These are phyloP conservation scores for Fusarium staphyleae DNA, from an alignment of 2,329 filamentous ascomycete species.

Conservation along the genomic window DNA sequence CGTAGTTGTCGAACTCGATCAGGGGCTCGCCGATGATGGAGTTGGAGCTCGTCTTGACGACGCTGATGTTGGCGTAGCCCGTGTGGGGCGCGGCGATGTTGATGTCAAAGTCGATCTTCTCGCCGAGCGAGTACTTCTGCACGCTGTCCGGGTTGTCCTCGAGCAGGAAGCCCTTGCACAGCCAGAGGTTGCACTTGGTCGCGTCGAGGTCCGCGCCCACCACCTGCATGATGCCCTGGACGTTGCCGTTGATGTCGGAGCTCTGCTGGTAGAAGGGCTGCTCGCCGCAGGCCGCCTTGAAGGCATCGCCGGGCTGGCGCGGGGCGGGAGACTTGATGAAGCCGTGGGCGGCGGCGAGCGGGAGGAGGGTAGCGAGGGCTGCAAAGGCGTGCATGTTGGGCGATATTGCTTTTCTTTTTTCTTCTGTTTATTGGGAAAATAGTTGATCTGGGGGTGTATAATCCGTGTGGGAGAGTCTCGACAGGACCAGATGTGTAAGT, in stretches of 20 bases:
- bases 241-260: conserved; percentile 49
- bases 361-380: conserved; percentile 37
- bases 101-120: conserved; percentile 52
- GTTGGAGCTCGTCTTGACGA: conserved; percentile 62
- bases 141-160: conserved; percentile 54
- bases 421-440: no score
- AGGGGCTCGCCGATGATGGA: conserved; percentile 59
- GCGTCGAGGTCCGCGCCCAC: conserved; percentile 36
- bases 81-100: conserved; percentile 54
- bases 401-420: conserved; percentile 8
- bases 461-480: conserved; percentile 32
- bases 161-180: conserved; percentile 57
- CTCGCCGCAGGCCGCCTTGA: conserved; percentile 53
- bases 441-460: conserved; percentile 1
- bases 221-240: conserved; percentile 47
- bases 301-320: conserved; percentile 53
- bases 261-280: conserved; percentile 46
- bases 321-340: conserved; percentile 51
- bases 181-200: conserved; percentile 50
- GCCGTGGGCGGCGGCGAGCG: conserved; percentile 52
- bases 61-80: conserved; percentile 61
- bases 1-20: conserved; percentile 63
- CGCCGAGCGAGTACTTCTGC: conserved; percentile 52
- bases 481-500: conserved; percentile 40
- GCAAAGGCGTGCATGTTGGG: conserved; percentile 38